A percentile compares a stretch with the other conserved stretches of the same genome.
Evolutionary conservation across 2,329 filamentous ascomycete genomes (phyloP).

Genomic region (Emmonsiellopsis sp.): DNA sequence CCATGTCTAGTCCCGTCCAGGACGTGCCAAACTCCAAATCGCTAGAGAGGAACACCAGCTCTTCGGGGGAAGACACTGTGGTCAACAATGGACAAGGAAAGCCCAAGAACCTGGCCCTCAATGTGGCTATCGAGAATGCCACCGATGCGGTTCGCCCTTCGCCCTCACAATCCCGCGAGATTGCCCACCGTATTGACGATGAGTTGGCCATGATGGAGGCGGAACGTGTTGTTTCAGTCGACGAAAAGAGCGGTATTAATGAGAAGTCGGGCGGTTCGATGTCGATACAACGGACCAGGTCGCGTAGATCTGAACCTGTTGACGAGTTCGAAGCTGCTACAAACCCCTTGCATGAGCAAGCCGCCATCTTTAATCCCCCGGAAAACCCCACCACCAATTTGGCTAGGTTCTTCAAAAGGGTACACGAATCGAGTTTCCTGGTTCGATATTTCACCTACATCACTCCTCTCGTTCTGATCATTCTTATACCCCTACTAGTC

Average conservation of each 20-base stretch:
- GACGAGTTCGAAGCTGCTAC: constrained; percentile 61
- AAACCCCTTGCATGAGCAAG: constrained; percentile 59
- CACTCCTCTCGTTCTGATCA: constrained; percentile 51
- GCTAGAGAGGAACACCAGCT: constrained; percentile 19
- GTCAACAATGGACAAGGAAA: constrained; percentile 15
- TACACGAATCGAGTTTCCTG: constrained; percentile 56
- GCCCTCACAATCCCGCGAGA: constrained; percentile 49
- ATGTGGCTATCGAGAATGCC: constrained; percentile 5
- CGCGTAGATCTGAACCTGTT: constrained; percentile 45
- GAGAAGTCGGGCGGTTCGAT: constrained; percentile 27
- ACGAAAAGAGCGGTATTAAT: constrained; percentile 11
- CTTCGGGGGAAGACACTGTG: constrained; percentile 24
- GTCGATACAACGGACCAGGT: constrained; percentile 44
- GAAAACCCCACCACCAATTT: constrained; percentile 53
- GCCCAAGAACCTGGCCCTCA: constrained; percentile 4
- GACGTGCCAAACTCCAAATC: constrained; percentile 19
- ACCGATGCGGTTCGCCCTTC: constrained; percentile 25
- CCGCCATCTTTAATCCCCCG: constrained; percentile 55
- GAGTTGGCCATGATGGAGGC: constrained; percentile 56
- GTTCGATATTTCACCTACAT: constrained; percentile 66
- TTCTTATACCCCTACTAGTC: constrained; percentile 59
- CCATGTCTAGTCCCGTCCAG: constrained; percentile 27
- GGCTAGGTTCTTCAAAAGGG: constrained; percentile 54
- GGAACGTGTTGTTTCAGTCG: constrained; percentile 42
- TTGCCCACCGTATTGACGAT: constrained; percentile 53